Percentiles rank a stretch among this genome's conserved stretches.
These are phyloP conservation scores for Dendrobium nobile DNA, from an alignment of 106 monocot genomes.

Conservation along the genomic window DNA sequence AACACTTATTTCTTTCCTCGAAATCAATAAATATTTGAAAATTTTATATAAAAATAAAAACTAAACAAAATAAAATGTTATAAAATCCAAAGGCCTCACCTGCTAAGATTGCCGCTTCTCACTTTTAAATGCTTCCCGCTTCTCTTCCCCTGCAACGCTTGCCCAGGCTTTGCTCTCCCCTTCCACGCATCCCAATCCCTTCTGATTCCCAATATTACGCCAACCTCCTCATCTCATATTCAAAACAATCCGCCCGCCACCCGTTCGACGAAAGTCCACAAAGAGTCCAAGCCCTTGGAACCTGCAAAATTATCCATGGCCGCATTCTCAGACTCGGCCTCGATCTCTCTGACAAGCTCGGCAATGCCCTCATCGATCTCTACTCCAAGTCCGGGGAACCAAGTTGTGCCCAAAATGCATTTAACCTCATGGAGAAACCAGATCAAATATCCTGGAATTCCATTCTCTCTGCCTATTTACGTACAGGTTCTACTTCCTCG, in stretches of 20 bases:
- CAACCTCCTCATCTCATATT: conserved; percentile 30
- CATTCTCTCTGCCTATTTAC: conserved; percentile 34
- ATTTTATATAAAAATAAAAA: too few relatives aligned
- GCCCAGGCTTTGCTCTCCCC: neutral
- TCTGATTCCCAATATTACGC: conserved; percentile 22
- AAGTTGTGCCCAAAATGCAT: conserved; percentile 25
- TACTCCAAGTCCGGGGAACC: conserved; percentile 47
- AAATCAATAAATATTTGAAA: too few relatives aligned
- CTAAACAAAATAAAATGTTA: too few relatives aligned
- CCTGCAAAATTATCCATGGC: conserved; percentile 34
- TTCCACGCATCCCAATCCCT: neutral
- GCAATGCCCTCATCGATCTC: conserved; percentile 39
- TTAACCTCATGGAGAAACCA: conserved; percentile 13
- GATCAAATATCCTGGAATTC: conserved; percentile 37
- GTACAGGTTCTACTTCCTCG: conserved; percentile 8
- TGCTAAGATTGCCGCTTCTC: neutral
- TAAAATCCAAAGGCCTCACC: neutral
- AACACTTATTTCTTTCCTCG: too few relatives aligned
- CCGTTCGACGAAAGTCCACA: conserved; percentile 36
- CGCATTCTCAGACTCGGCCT: conserved; percentile 23
- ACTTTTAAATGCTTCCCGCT: conserved; percentile 6
- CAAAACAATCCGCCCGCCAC: conserved; percentile 23
- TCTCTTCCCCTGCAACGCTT: conserved; percentile 2
- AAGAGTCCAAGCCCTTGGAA: neutral
- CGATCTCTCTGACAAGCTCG: conserved; percentile 18